Evolutionary conservation across 768 basidiomycete species (phyloP).

Genomic region (Leccinum rimulosum): DNA sequence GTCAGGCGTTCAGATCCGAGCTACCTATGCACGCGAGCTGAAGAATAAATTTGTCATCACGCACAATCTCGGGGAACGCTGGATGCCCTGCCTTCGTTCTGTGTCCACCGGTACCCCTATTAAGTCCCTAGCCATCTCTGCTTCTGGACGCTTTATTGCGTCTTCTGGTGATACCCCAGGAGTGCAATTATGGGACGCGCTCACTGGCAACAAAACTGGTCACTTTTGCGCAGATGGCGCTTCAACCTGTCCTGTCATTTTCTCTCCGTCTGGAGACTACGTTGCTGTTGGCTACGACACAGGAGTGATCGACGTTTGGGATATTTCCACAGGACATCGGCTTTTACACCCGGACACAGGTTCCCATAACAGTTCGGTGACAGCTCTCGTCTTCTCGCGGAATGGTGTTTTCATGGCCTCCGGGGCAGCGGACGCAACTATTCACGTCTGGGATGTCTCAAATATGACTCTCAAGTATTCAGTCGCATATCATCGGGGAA

Average conservation of each 20-base stretch:
- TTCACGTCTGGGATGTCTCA: slow-evolving; percentile 19
- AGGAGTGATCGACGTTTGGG: slow-evolving; percentile 17
- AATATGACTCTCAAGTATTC: slow-evolving; percentile 3
- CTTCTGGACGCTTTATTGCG: slow-evolving; percentile 18
- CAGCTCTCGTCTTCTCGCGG: slow-evolving; percentile 11
- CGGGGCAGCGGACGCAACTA: slow-evolving; percentile 10
- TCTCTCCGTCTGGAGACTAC: slow-evolving; percentile 14
- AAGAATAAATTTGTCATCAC: slow-evolving; percentile 11
- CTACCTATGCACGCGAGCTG: slow-evolving; percentile 8
- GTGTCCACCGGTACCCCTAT: slow-evolving; percentile 8
- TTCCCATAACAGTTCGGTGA: slow-evolving; percentile 4
- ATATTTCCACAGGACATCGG: slow-evolving; percentile 16
- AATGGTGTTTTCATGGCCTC: slow-evolving; percentile 13
- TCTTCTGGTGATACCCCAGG: slow-evolving; percentile 36
- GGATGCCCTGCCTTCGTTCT: slow-evolving; percentile 15
- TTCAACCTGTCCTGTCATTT: slow-evolving; percentile 16
- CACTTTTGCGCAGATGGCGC: slow-evolving; percentile 5
- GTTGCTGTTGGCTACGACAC: slow-evolving; percentile 15
- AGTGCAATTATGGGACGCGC: slow-evolving; percentile 21
- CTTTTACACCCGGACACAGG: slow-evolving; percentile 2
- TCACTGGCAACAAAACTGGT: slow-evolving; percentile 15
- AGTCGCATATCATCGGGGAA: slow-evolving; percentile 15
- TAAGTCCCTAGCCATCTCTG: slow-evolving; percentile 16
- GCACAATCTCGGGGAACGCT: slow-evolving; percentile 9
- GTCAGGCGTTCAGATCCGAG: slow-evolving; percentile 7